phyloP scores from a whole-genome alignment of 331 rosid genomes.

The Malus hybrid region DNA sequence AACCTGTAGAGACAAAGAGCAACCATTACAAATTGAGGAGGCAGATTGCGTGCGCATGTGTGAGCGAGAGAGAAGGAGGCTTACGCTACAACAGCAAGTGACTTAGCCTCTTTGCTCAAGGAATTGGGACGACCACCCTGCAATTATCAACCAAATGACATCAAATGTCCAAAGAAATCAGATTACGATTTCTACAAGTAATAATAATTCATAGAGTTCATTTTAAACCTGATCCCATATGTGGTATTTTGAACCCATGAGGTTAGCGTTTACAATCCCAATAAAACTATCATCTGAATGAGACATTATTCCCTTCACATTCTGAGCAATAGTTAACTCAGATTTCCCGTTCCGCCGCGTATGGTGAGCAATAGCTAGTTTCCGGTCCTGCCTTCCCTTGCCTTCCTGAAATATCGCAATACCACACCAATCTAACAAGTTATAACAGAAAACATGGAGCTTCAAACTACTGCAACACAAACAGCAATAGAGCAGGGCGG shows the following conservation, averaged over 20 bases:
- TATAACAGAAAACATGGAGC: not conserved
- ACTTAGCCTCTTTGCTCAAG: constrained; percentile 31
- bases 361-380: constrained; percentile 70
- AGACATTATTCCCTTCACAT: constrained; percentile 49
- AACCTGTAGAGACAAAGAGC: constrained; percentile 38
- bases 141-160: not conserved
- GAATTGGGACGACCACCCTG: constrained; percentile 41
- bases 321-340: constrained; percentile 58
- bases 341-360: constrained; percentile 61
- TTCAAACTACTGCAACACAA: not conserved
- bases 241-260: constrained; percentile 73
- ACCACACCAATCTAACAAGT: not conserved
- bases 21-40: not conserved
- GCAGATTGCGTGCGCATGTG: not conserved
- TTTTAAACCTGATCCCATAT: constrained; percentile 76
- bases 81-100: constrained; percentile 65
- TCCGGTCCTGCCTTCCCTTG: constrained; percentile 77
- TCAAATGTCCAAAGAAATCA: not conserved
- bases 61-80: not conserved
- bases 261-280: constrained; percentile 66
- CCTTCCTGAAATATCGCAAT: constrained; percentile 56
- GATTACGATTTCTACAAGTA: not conserved
- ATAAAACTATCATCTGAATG: constrained; percentile 54
- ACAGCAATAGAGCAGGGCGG: not conserved
- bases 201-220: not conserved